Conservation (phyloP, 495 filamentous ascomycete species). For the Xylaria intraflava region DNA sequence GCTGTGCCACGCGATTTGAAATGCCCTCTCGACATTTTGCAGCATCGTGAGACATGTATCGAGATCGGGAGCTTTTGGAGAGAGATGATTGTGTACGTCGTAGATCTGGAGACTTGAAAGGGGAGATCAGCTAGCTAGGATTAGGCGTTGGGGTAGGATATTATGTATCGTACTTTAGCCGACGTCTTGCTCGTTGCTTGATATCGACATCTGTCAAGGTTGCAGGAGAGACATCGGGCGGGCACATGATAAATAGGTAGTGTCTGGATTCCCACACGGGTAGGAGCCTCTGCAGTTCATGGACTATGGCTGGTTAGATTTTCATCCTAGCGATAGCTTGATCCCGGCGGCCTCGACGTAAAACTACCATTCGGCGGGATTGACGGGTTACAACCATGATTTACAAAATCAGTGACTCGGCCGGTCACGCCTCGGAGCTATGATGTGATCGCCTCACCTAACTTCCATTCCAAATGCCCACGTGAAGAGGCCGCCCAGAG, state of each 20-base stretch:
- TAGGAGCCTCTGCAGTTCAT: background rate
- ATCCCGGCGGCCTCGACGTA: background rate
- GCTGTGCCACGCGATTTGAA: background rate
- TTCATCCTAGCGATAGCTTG: background rate
- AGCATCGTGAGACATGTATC: constrained; percentile 2
- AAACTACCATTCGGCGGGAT: background rate
- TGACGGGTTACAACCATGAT: background rate
- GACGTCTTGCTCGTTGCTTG: too few species aligned
- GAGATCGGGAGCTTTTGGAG: background rate
- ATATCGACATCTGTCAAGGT: background rate
- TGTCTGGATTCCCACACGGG: background rate
- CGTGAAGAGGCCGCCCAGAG: background rate
- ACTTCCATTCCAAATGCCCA: background rate
- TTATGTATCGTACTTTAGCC: background rate
- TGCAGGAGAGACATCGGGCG: background rate
- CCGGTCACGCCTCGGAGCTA: too few species aligned
- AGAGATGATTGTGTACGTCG: background rate
- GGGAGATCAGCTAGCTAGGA: background rate
- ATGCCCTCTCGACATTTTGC: constrained; percentile 1
- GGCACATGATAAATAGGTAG: background rate
- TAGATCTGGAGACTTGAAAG: background rate
- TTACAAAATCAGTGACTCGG: too few species aligned
- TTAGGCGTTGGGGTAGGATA: background rate
- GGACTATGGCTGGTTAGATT: background rate
- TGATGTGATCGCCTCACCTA: background rate